phyloP scores from a whole-genome alignment of 331 rosid species.

The Ulmus americana region DNA sequence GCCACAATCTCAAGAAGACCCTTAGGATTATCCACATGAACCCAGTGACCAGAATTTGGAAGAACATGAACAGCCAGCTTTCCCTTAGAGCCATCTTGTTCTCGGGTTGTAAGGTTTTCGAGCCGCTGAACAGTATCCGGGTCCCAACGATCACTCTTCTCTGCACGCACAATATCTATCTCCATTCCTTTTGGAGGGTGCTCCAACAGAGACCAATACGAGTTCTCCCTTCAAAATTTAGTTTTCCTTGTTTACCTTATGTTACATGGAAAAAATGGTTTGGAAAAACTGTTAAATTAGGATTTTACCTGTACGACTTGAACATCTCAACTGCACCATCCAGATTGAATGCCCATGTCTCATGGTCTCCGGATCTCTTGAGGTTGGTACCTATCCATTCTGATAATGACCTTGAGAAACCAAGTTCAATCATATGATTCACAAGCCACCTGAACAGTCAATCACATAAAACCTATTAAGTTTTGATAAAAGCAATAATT shows the following conservation, averaged over 20 bases:
- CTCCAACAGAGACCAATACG: constrained; percentile 71
- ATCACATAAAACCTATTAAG: background rate
- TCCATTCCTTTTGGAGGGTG: constrained; percentile 67
- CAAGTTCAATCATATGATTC: constrained; percentile 68
- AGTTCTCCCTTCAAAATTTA: constrained; percentile 45
- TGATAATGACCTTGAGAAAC: constrained; percentile 71
- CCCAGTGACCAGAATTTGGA: constrained; percentile 93
- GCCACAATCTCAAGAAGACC: constrained; percentile 76
- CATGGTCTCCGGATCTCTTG: constrained; percentile 68
- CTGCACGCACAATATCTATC: constrained; percentile 67
- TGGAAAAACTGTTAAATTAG: background rate
- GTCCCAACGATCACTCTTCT: constrained; percentile 82
- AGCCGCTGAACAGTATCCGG: constrained; percentile 42
- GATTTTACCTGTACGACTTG: constrained; percentile 62
- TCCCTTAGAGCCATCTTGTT: constrained; percentile 42
- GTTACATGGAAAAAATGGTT: background rate
- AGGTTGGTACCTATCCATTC: constrained; percentile 92
- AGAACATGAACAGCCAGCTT: constrained; percentile 54
- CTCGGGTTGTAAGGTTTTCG: constrained; percentile 37
- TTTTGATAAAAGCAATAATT: background rate
- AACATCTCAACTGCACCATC: constrained; percentile 77
- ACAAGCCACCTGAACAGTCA: constrained; percentile 77
- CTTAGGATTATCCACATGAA: constrained; percentile 81
- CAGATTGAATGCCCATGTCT: constrained; percentile 79
- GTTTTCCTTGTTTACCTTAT: background rate